phyloP scores from a whole-genome alignment of 2,329 filamentous ascomycete species.

The Fusarium setosum region DNA sequence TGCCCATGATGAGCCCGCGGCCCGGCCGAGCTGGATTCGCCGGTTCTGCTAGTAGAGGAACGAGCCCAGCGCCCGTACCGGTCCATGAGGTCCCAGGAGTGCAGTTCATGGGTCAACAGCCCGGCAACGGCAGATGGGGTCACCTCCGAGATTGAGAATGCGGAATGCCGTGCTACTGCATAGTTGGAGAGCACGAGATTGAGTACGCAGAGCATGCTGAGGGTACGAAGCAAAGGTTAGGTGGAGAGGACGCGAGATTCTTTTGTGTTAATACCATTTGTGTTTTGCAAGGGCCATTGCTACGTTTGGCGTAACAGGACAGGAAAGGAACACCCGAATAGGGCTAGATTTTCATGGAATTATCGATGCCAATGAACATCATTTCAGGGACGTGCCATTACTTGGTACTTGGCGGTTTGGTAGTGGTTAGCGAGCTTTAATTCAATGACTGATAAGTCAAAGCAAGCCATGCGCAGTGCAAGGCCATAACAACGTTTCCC shows the following conservation, averaged over 20 bases:
- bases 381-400: neutral
- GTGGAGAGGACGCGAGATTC: neutral
- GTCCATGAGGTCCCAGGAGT: conserved; percentile 50
- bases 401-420: too few relatives aligned
- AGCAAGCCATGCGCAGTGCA: too few relatives aligned
- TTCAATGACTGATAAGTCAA: too few relatives aligned
- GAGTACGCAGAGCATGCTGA: neutral
- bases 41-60: conserved; percentile 59
- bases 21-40: conserved; percentile 44
- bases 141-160: conserved; percentile 55
- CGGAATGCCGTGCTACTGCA: neutral
- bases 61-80: conserved; percentile 58
- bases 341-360: neutral
- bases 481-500: too few relatives aligned
- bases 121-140: conserved; percentile 55
- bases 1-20: conserved; percentile 65
- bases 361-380: neutral
- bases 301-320: conserved; percentile 10
- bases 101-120: conserved; percentile 53
- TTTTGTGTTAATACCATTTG: conserved; percentile 12
- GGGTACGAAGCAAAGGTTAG: neutral
- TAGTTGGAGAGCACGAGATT: neutral
- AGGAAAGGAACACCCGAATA: conserved; percentile 5
- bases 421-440: too few relatives aligned
- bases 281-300: conserved; percentile 9